These are phyloP conservation scores for Colletotrichum nymphaeae DNA, from an alignment of 2,329 filamentous ascomycete species.

Conservation along the genomic window DNA sequence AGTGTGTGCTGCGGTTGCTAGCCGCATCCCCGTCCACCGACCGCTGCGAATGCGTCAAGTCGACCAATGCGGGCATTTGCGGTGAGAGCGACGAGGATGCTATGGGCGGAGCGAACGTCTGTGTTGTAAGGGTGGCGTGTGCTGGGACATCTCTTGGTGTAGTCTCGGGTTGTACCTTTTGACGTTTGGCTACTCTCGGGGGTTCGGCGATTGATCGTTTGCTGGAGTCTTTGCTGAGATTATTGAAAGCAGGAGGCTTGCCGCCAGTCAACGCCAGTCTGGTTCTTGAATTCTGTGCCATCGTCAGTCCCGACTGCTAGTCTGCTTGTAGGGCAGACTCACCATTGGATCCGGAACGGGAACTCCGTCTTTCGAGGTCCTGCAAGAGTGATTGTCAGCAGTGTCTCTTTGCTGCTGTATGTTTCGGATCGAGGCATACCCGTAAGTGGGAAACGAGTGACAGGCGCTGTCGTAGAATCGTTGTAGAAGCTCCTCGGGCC, in stretches of 20 bases:
- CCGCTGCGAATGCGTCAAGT: constrained; percentile 20
- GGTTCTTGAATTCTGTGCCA: not conserved
- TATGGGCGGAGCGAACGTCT: not conserved
- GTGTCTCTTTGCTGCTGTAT: not conserved
- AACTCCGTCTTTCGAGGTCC: constrained; percentile 28
- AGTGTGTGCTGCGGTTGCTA: constrained; percentile 18
- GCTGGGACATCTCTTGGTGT: not conserved
- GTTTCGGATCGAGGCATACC: constrained; percentile 2
- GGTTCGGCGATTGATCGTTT: constrained; percentile 20
- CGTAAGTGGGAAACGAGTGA: constrained; percentile 30
- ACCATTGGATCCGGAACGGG: constrained; percentile 29
- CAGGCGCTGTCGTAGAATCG: constrained; percentile 4
- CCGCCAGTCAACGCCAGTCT: not conserved
- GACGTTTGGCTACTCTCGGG: constrained; percentile 21
- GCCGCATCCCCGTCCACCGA: constrained; percentile 13
- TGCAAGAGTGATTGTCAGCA: constrained; percentile 10
- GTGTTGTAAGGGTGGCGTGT: not conserved
- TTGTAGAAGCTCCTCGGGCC: constrained; percentile 10
- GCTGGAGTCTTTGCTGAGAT: not conserved
- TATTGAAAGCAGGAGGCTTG: not conserved
- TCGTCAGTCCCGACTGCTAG: not conserved
- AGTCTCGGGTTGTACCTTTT: constrained; percentile 5
- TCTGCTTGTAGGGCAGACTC: not conserved
- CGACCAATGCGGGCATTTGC: not conserved
- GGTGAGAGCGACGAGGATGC: not conserved